A percentile compares a stretch with the other conserved stretches of the same genome.
Evolutionary conservation across 306 rosid genomes (phyloP).

Genomic region (Vachellia pachyceras): DNA sequence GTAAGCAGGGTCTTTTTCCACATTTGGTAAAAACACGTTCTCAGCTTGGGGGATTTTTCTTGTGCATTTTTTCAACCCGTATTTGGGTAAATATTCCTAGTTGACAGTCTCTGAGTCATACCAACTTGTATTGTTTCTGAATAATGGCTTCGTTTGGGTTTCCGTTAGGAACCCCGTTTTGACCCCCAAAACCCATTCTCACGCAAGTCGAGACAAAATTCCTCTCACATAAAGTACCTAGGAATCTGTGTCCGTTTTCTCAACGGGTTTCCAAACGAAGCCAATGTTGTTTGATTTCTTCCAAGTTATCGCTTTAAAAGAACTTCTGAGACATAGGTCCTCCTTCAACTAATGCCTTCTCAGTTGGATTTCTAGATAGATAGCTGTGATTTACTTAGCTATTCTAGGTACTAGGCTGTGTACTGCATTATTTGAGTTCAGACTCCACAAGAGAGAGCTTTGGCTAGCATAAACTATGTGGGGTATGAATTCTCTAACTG

Average conservation of each 20-base stretch:
- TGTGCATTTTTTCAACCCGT: conserved; percentile 71
- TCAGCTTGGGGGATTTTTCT: conserved; percentile 51
- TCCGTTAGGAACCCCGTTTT: too few relatives aligned
- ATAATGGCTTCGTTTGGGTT: too few relatives aligned
- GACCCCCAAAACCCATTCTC: too few relatives aligned
- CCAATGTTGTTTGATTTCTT: conserved; percentile 71
- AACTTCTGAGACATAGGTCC: conserved; percentile 9
- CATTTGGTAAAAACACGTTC: conserved; percentile 49
- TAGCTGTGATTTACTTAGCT: neutral
- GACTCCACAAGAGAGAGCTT: conserved; percentile 15
- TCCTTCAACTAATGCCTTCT: neutral
- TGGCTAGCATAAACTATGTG: conserved; percentile 9
- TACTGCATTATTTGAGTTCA: conserved; percentile 35
- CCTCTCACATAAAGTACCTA: too few relatives aligned
- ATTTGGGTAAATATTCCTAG: conserved; percentile 62
- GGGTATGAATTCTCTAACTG: neutral
- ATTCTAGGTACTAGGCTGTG: conserved; percentile 32
- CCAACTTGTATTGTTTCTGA: conserved; percentile 73
- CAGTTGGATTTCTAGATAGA: neutral
- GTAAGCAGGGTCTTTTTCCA: conserved; percentile 51
- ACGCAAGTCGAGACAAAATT: too few relatives aligned
- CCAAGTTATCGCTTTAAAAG: conserved; percentile 41
- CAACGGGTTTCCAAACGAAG: too few relatives aligned
- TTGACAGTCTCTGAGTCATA: conserved; percentile 63
- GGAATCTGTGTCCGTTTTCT: too few relatives aligned